Conservation (phyloP, 2,329 filamentous ascomycete species). For the Arthrobotrys conoides region DNA sequence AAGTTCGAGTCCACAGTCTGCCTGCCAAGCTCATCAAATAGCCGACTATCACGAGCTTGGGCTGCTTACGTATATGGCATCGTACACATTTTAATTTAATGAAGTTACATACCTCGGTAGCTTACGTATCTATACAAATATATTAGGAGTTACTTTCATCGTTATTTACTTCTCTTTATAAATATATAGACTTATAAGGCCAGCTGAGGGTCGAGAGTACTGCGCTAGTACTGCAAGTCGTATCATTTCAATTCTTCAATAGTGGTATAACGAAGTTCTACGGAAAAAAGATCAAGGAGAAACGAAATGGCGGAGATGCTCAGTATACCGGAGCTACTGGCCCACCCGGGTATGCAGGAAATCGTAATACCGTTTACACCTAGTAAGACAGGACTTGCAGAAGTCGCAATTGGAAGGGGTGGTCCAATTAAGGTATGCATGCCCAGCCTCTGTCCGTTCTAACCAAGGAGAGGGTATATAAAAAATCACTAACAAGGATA, state of each 20-base stretch:
- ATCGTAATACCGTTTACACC: conserved; percentile 45
- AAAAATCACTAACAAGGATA: background rate
- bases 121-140: conserved; percentile 16
- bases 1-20: conserved; percentile 11
- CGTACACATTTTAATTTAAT: conserved; percentile 12
- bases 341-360: conserved; percentile 59
- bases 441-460: background rate
- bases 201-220: no score
- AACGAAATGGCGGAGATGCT: conserved; percentile 36
- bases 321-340: conserved; percentile 45
- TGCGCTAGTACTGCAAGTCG: background rate
- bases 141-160: background rate
- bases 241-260: background rate
- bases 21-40: conserved; percentile 16
- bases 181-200: no score
- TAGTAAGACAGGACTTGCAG: conserved; percentile 27
- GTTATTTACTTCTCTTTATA: background rate
- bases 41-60: conserved; percentile 16
- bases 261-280: background rate
- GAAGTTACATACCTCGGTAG: conserved; percentile 15
- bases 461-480: background rate
- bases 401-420: conserved; percentile 50
- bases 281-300: background rate
- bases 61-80: conserved; percentile 21
- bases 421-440: conserved; percentile 54